Evolutionary conservation across 306 rosid species (phyloP), one percentile per base, ranked within the genome.

Genomic region (Dicorynia guianensis): DNA sequence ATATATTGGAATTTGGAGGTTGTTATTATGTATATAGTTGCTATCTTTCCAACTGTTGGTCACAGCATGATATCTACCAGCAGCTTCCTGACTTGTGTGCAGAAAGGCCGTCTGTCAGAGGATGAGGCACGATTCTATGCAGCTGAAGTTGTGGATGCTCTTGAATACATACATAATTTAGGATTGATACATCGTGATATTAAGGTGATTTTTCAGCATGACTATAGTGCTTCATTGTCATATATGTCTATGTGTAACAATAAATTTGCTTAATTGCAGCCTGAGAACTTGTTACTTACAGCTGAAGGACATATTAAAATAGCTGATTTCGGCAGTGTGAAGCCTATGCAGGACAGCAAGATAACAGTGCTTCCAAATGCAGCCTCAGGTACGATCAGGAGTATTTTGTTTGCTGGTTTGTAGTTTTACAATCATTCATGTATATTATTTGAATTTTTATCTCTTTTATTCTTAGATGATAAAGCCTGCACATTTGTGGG

Each of bases 401-500:
- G 70, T 74, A 75, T 52, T 39, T 63, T 8, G 5, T 55, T 80
- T 48, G 55, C 56, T 49, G 69, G 7, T 54, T 50, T 65, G 40
- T 82, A 70, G n/a, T 63, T 8, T 69, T 39, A 53, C 42, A 12
- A 43, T 54, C 53, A 8, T 60, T 36, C 33, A 63, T 78, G 50
- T 72, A 54, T 68, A 40, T 44, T 54, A 44, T 79, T 64, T 66
- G 2, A 25, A n/a, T 17, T 55, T 46, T 71, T 12, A 62, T 59
- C 50, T 5, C 63, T 40, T 42, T 48, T 7, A 20, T 72, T 42
- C 48, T 67, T 76, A 96, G 99, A 96, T 74, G 99, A 93, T 78
- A 96, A 92, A 80, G 99, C 99, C 67, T 96, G 99, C 86, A 96
- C 99, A 7, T 96, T 96, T 85, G 99, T 96, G 81, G 99, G 99